Conservation (phyloP, 2,329 filamentous ascomycete genomes). For the Penicillium sp. region DNA sequence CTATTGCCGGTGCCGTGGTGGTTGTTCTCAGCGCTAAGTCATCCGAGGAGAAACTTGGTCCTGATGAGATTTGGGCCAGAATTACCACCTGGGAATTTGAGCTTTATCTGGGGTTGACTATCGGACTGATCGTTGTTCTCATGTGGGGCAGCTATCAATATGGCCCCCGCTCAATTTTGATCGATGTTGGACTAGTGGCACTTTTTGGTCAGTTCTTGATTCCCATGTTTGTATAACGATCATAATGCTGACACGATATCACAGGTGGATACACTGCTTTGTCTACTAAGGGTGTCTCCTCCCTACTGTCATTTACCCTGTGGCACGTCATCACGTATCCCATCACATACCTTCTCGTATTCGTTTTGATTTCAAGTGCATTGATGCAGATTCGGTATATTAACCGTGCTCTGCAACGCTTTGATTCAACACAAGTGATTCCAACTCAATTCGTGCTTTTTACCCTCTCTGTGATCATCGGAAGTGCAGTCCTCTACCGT, state of each 20-base stretch:
- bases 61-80: slow-evolving; percentile 83
- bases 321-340: slow-evolving; percentile 88
- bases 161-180: slow-evolving; percentile 81
- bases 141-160: slow-evolving; percentile 82
- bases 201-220: slow-evolving; percentile 71
- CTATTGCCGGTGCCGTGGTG: slow-evolving; percentile 82
- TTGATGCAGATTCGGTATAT: slow-evolving; percentile 97
- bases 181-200: slow-evolving; percentile 89
- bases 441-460: slow-evolving; percentile 97
- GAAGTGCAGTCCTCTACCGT: slow-evolving; percentile 87
- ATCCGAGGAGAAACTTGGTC: slow-evolving; percentile 86
- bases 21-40: slow-evolving; percentile 89
- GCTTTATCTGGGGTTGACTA: slow-evolving; percentile 79
- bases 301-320: slow-evolving; percentile 86
- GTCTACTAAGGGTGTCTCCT: slow-evolving; percentile 94
- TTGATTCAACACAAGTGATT: slow-evolving; percentile 97
- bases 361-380: slow-evolving; percentile 77
- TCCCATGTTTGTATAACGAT: slow-evolving; percentile 2
- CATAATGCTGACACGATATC: slow-evolving; percentile 11
- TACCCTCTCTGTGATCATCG: slow-evolving; percentile 90
- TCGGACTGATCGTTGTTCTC: slow-evolving; percentile 68
- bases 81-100: slow-evolving; percentile 89
- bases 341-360: slow-evolving; percentile 81
- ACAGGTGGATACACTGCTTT: slow-evolving; percentile 92
- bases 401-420: slow-evolving; percentile 84